Conservation (phyloP, 2,329 filamentous ascomycete species). For the Pseudogymnoascus pannorum region DNA sequence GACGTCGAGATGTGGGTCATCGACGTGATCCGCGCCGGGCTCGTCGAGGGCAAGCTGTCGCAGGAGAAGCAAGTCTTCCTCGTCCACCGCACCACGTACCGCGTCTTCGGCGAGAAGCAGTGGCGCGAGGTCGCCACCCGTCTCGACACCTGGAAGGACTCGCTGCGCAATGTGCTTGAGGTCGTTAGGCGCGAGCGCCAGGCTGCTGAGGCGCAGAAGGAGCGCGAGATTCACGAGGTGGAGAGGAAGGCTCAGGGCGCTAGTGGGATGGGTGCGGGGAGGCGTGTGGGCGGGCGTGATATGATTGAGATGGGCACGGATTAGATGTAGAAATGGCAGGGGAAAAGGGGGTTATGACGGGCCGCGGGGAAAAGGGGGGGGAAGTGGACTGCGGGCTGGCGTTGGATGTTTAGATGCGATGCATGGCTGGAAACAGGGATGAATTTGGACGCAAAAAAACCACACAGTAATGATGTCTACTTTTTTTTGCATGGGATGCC, state of each 20-base stretch:
- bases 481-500: neutral
- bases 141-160: conserved; percentile 84
- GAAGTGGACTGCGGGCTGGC: neutral
- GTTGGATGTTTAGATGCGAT: neutral
- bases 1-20: conserved; percentile 99
- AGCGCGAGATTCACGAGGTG: conserved; percentile 65
- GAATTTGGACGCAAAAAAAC: neutral
- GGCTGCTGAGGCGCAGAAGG: conserved; percentile 68
- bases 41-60: conserved; percentile 93
- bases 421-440: neutral
- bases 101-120: conserved; percentile 96
- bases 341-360: neutral
- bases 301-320: conserved; percentile 31
- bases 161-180: conserved; percentile 67
- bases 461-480: neutral
- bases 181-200: conserved; percentile 76
- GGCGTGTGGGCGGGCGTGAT: conserved; percentile 32
- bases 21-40: conserved; percentile 89
- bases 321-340: conserved; percentile 14
- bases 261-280: conserved; percentile 34
- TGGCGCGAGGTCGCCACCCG: conserved; percentile 91
- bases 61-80: conserved; percentile 91
- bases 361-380: no score
- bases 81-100: conserved; percentile 91
- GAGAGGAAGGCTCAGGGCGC: conserved; percentile 50